phyloP scores from a whole-genome alignment of 2,329 filamentous ascomycete genomes.

The Colletotrichum paranaense region DNA sequence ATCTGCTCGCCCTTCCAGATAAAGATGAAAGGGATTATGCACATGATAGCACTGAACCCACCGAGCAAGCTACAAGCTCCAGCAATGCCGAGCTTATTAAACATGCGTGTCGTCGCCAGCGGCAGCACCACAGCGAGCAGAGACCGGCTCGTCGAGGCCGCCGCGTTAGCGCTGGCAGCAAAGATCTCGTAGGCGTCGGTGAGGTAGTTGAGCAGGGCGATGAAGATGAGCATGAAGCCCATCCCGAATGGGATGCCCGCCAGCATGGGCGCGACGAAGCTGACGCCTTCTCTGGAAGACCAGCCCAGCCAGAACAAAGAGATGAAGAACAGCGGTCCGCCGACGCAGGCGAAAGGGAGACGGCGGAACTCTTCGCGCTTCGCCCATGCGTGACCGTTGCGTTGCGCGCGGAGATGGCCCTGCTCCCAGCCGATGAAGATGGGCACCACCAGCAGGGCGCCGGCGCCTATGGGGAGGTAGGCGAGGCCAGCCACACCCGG shows the following conservation, averaged over 20 bases:
- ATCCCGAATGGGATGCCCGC: slow-evolving; percentile 71
- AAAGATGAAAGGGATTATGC: slow-evolving; percentile 62
- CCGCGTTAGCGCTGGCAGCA: slow-evolving; percentile 49
- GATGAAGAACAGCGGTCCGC: slow-evolving; percentile 71
- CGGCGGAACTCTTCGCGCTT: slow-evolving; percentile 74
- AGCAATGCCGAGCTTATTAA: slow-evolving; percentile 56
- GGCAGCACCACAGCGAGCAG: slow-evolving; percentile 58
- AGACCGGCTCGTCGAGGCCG: slow-evolving; percentile 35
- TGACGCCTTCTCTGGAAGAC: slow-evolving; percentile 59
- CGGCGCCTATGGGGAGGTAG: slow-evolving; percentile 76
- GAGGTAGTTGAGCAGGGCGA: slow-evolving; percentile 72
- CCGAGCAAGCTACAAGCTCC: slow-evolving; percentile 65
- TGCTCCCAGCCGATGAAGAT: slow-evolving; percentile 71
- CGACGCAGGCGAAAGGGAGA: slow-evolving; percentile 77
- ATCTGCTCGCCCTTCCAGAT: slow-evolving; percentile 67
- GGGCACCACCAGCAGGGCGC: slow-evolving; percentile 67
- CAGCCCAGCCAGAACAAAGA: slow-evolving; percentile 73
- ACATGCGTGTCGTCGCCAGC: slow-evolving; percentile 64
- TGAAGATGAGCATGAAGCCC: slow-evolving; percentile 72
- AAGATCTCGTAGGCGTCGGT: slow-evolving; percentile 76
- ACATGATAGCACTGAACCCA: slow-evolving; percentile 62
- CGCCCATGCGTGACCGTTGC: slow-evolving; percentile 64
- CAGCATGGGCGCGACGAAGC: slow-evolving; percentile 67
- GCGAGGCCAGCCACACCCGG: slow-evolving; percentile 73
- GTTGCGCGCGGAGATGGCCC: slow-evolving; percentile 38